These are phyloP conservation scores for Gentiana macrophylla DNA, from an alignment of 257 asterid species.

Conservation along the genomic window DNA sequence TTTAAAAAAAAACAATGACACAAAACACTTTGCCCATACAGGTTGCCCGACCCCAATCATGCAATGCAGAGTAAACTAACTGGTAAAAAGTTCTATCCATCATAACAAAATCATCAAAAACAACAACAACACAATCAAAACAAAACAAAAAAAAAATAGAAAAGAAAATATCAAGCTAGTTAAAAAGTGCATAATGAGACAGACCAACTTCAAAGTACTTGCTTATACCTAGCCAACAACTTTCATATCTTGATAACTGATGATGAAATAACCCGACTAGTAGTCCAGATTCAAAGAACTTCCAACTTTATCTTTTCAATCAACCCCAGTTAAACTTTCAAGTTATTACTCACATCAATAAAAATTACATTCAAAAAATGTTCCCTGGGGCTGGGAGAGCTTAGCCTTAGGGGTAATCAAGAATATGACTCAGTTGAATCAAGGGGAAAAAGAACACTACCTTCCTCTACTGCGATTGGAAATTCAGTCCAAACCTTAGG, in stretches of 20 bases:
- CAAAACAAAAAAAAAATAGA: too few relatives aligned
- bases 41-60: too few relatives aligned
- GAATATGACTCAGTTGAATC: neutral
- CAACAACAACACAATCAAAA: too few relatives aligned
- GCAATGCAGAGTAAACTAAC: too few relatives aligned
- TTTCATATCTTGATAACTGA: neutral
- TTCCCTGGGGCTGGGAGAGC: too few relatives aligned
- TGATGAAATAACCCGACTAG: too few relatives aligned
- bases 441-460: constrained; percentile 16
- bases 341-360: neutral
- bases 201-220: neutral
- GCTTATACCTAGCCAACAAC: neutral
- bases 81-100: too few relatives aligned
- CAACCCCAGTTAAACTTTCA: neutral
- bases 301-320: neutral
- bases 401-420: neutral
- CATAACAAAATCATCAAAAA: too few relatives aligned
- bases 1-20: too few relatives aligned
- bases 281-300: neutral
- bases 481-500: constrained; percentile 74
- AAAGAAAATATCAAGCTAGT: too few relatives aligned
- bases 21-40: too few relatives aligned
- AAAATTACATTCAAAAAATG: neutral
- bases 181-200: too few relatives aligned
- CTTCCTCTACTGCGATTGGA: constrained; percentile 46